Evolutionary conservation across 805 yeast genomes (phyloP).

Genomic region (Ogataea zsoltii): DNA sequence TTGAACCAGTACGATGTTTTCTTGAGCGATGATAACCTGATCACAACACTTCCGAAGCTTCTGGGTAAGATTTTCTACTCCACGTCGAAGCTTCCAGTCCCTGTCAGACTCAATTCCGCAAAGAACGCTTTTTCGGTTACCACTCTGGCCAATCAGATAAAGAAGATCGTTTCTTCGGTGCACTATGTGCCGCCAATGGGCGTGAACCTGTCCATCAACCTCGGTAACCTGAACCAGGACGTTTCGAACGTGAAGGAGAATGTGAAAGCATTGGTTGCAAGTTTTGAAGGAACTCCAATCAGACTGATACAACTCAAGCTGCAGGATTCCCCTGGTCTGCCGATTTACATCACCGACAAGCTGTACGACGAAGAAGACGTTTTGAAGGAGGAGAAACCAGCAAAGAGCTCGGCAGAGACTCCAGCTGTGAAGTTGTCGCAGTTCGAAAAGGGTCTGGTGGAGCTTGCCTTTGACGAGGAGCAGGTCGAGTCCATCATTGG

Average conservation of each 20-base stretch:
- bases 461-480: constrained; percentile 74
- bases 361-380: constrained; percentile 53
- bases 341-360: constrained; percentile 70
- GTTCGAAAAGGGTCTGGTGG: constrained; percentile 79
- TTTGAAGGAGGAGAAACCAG: constrained; percentile 33
- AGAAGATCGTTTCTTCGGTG: constrained; percentile 58
- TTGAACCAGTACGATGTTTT: constrained; percentile 69
- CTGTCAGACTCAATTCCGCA: constrained; percentile 49
- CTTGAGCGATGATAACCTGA: constrained; percentile 79
- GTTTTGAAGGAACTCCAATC: constrained; percentile 45
- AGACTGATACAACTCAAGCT: constrained; percentile 69
- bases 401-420: constrained; percentile 25
- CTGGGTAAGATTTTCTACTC: constrained; percentile 79
- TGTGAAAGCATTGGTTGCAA: constrained; percentile 51
- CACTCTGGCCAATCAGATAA: constrained; percentile 59
- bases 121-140: constrained; percentile 39
- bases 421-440: constrained; percentile 48
- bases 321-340: constrained; percentile 75
- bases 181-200: constrained; percentile 73
- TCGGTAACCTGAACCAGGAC: constrained; percentile 57
- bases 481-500: constrained; percentile 64
- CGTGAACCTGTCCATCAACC: constrained; percentile 59
- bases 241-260: constrained; percentile 59
- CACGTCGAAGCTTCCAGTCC: constrained; percentile 63
- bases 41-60: constrained; percentile 77